Evolutionary conservation across 78 protist species (phyloP), one percentile per base, ranked within the genome.

Genomic region (Mantamonas sphyraenae): DNA sequence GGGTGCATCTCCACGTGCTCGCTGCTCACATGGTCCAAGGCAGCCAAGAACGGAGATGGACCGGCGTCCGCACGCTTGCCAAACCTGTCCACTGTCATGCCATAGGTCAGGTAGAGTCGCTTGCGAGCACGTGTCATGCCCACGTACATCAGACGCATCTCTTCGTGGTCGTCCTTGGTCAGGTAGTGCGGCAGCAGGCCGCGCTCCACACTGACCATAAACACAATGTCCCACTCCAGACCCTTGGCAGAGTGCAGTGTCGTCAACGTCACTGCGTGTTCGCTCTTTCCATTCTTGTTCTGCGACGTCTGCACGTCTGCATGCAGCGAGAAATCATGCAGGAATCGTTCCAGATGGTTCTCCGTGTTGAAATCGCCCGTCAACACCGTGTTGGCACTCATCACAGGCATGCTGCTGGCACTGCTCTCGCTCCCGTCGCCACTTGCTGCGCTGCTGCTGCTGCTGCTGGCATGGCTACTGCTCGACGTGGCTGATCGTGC

Each of bases 191-290:
- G 74, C 1, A 53, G 35, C 24, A 51, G 4, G 37, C 74, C 74
- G 9, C 28, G 55, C n/a, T 28, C 74, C 10, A 51, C 57, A 40
- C 74, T 63, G 2, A 37, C 43, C 2, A 69, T 14, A 35, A 55
- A 50, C 30, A 69, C 74, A 16, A 60, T 55, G n/a, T 60, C 34
- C 63, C 63, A 69, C 39, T 60, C 74, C 7, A 50, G 74, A 20
- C 74, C 74, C 64, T 69, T 69, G 56, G 63, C 28, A 5, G 64
- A 53, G 59, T 69, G 74, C 20, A 69, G 34, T 20, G 74, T 28
- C 2, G 45, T 12, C 37, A 69, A 39, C 20, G 35, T 30, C 3
- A 69, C 28, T 31, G 35, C 28, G 16, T 56, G 30, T 19, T 19
- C 12, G 12, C 35, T 30, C n/a, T n/a, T n/a, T n/a, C n/a, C n/a